Evolutionary conservation across 768 basidiomycete genomes (phyloP), one percentile per base, ranked within the genome.

Genomic region (Lactifluus piperatus): DNA sequence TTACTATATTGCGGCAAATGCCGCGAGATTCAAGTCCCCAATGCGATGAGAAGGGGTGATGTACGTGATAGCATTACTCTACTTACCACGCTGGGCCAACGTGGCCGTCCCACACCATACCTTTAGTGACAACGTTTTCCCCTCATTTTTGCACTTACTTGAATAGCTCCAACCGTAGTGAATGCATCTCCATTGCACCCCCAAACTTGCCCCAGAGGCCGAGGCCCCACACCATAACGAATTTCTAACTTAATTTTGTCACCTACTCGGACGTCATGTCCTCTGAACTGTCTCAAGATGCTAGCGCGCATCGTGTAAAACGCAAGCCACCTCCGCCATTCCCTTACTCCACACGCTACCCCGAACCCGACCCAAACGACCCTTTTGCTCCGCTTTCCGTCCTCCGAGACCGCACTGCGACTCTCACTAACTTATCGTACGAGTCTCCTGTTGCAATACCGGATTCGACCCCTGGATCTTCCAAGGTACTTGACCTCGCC

Each of bases 301-400:
- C 24, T 37, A 34, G 37, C 30, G 27, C 54, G 45, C 57, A 24
- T 26, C 61, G 57, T 37, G 69, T 81, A 64, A 78, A 71, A 66
- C 80, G 85, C 56, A 85, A 85, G 66, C 83, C 81, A 5, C 73
- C 81, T 3, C 84, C 84, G 6, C 67, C 72, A 47, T 73, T 82
- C 56, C 77, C 78, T 51, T 69, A 77, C 64, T 75, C 79, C 10
- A 67, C 75, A 54, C 75, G 81, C 41, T 88, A 87, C 68, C 86
- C 86, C 5, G 70, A 74, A 2, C 84, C 85, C 30, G 86, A 88
- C 70, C 85, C 84, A 22, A 67, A 66, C 18, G 85, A 88, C 68
- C 86, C 86, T 1, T 87, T 87, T 62, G 85, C 82, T 5, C 80
- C 86, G 0, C 79, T 88, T 44, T 79, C 80, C 66, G 80, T 81